Conservation (phyloP, 2,329 filamentous ascomycete genomes). For the Massarina eburnea region DNA sequence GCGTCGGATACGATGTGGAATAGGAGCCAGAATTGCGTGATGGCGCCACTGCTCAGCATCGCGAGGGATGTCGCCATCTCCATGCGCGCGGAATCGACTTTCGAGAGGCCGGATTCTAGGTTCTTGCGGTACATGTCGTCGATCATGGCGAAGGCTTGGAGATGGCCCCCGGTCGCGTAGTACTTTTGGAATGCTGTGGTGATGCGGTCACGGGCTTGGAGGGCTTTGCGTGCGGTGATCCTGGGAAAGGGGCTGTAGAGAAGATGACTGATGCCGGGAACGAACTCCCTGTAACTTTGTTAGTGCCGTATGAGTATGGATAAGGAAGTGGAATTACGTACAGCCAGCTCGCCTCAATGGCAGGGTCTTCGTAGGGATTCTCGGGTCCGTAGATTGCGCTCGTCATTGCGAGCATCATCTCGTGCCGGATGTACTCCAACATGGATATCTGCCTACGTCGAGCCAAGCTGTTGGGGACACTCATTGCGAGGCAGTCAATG, state of each 20-base stretch:
- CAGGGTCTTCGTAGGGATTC: slow-evolving; percentile 44
- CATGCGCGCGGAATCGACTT: slow-evolving; percentile 44
- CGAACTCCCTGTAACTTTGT: slow-evolving; percentile 18
- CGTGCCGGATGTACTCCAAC: slow-evolving; percentile 29
- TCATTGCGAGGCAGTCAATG: slow-evolving; percentile 31
- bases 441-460: slow-evolving; percentile 9
- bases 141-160: slow-evolving; percentile 44
- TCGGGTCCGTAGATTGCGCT: slow-evolving; percentile 46
- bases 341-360: slow-evolving; percentile 41
- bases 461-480: slow-evolving; percentile 15
- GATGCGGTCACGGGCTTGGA: slow-evolving; percentile 39
- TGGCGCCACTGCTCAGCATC: slow-evolving; percentile 45
- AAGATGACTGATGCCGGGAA: slow-evolving; percentile 27
- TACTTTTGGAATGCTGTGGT: slow-evolving; percentile 43
- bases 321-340: slow-evolving; percentile 16
- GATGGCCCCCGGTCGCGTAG: slow-evolving; percentile 42
- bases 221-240: slow-evolving; percentile 35
- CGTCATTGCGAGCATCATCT: slow-evolving; percentile 43
- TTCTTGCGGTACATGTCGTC: slow-evolving; percentile 41
- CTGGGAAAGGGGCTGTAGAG: slow-evolving; percentile 18
- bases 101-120: slow-evolving; percentile 30
- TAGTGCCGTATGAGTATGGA: slow-evolving; percentile 10
- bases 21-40: slow-evolving; percentile 47
- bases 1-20: slow-evolving; percentile 42
- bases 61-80: slow-evolving; percentile 48